Conservation (phyloP, 2,329 filamentous ascomycete genomes). For the Colletotrichum destructivum region DNA sequence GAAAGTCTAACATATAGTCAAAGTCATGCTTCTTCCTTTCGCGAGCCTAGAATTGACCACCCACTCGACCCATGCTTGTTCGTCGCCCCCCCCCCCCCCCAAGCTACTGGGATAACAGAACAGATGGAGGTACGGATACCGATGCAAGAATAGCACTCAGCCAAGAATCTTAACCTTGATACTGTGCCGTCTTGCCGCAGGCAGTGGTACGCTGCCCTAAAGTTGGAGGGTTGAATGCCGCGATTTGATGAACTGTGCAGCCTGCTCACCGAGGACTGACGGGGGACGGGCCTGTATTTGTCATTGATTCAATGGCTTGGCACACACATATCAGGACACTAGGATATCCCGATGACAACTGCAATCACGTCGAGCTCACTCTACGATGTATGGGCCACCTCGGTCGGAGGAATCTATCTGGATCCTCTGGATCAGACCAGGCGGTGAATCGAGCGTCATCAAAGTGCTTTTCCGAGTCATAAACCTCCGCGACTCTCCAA, state of each 20-base stretch:
- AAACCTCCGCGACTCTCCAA: neutral
- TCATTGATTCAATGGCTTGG: too few relatives aligned
- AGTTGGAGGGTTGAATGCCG: neutral
- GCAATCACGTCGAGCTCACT: neutral
- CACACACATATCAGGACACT: neutral
- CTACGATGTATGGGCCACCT: neutral
- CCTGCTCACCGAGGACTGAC: neutral
- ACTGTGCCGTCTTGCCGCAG: neutral
- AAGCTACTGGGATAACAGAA: neutral
- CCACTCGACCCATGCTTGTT: too few relatives aligned
- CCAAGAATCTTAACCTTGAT: neutral
- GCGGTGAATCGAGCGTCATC: slow-evolving; percentile 4
- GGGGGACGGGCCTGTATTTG: too few relatives aligned
- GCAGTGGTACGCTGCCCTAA: neutral
- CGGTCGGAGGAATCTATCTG: neutral
- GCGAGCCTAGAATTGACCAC: neutral
- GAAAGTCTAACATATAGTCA: neutral
- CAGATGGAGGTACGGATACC: neutral
- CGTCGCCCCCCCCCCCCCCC: too few relatives aligned
- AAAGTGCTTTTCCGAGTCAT: neutral
- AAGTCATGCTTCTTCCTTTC: neutral
- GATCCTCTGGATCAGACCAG: neutral
- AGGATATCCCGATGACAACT: neutral
- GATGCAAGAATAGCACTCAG: neutral
- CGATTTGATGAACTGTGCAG: neutral